Evolutionary conservation across 129 eudicot species (phyloP).

Genomic region (Chrysanthemum makinoi): DNA sequence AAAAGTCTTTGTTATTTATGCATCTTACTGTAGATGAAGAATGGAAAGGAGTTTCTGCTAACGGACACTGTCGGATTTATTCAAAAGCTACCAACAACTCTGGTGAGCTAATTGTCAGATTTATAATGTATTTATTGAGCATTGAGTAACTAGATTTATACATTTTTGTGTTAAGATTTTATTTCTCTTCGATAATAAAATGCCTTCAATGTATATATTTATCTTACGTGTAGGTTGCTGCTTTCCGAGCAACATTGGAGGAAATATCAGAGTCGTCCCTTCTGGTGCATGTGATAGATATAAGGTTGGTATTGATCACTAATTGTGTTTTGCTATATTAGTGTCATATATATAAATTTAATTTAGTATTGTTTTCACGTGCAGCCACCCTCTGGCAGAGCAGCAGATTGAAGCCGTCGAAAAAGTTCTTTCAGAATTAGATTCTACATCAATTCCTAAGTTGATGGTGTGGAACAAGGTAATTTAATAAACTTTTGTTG

Average conservation of each 20-base stretch:
- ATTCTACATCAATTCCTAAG: constrained; percentile 69
- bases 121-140: background rate
- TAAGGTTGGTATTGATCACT: constrained; percentile 52
- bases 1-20: background rate
- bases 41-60: constrained; percentile 88
- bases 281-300: constrained; percentile 94
- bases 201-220: background rate
- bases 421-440: constrained; percentile 81
- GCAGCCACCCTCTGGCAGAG: constrained; percentile 91
- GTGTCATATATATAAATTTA: background rate
- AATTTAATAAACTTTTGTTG: background rate
- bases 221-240: constrained; percentile 69
- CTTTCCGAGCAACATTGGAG: constrained; percentile 93
- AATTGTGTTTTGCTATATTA: background rate
- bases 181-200: background rate
- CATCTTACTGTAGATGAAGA: constrained; percentile 60
- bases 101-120: constrained; percentile 43
- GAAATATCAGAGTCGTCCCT: constrained; percentile 93
- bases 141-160: background rate
- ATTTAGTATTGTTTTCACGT: constrained; percentile 25
- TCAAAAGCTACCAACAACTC: constrained; percentile 90
- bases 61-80: constrained; percentile 98
- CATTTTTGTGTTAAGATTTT: background rate
- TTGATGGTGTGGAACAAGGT: constrained; percentile 97
- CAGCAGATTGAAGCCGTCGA: constrained; percentile 92